These are phyloP conservation scores for Sporisorium exsertum DNA, from an alignment of 1,284 basidiomycete genomes.

Conservation along the genomic window DNA sequence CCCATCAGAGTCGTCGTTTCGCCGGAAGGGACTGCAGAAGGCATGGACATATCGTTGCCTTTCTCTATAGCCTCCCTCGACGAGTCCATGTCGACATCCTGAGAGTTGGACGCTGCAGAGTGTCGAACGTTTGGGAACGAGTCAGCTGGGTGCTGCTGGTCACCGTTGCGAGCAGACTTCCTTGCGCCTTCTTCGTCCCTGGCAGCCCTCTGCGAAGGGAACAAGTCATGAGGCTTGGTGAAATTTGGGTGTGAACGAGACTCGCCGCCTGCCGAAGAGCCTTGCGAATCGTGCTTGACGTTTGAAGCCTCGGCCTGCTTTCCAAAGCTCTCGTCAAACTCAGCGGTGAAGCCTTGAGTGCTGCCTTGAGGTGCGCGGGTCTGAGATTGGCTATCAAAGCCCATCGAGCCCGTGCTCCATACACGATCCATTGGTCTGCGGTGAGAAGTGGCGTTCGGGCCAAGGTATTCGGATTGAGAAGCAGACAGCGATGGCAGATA, in stretches of 20 bases:
- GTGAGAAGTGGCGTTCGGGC: constrained; percentile 32
- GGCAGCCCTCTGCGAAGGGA: constrained; percentile 32
- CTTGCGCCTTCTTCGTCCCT: constrained; percentile 42
- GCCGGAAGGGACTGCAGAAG: not conserved
- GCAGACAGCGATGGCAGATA: constrained; percentile 35
- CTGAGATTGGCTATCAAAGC: constrained; percentile 24
- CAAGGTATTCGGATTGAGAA: constrained; percentile 34
- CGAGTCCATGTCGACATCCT: not conserved
- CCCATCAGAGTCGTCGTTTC: constrained; percentile 4
- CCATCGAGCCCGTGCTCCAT: constrained; percentile 17
- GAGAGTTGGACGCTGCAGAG: not conserved
- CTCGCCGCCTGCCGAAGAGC: not conserved
- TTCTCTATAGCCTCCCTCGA: not conserved
- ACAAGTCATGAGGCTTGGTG: constrained; percentile 47
- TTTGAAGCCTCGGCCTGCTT: not conserved
- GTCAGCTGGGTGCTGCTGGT: not conserved
- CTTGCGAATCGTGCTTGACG: not conserved
- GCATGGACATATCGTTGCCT: not conserved
- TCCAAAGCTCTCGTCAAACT: constrained; percentile 11
- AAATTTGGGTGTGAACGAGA: constrained; percentile 27
- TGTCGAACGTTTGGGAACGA: not conserved
- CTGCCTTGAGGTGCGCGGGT: not conserved
- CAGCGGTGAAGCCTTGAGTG: constrained; percentile 4
- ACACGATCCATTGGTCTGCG: constrained; percentile 27
- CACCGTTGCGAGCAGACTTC: constrained; percentile 24